Percentiles rank a stretch among this genome's conserved stretches.
Conservation (phyloP, 179 eudicot species). For the Monotropa hypopitys region DNA sequence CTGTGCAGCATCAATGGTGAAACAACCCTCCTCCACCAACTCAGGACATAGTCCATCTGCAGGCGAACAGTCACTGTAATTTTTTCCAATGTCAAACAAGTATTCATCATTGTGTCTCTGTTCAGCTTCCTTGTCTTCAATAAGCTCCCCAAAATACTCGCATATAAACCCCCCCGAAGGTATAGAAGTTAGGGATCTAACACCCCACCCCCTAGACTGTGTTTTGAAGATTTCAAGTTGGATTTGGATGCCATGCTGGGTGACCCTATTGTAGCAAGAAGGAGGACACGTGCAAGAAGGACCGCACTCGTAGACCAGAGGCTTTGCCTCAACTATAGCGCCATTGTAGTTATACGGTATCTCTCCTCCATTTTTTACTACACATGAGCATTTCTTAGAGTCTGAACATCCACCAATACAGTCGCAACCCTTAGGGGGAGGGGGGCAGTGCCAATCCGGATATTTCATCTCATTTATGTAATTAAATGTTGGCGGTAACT, state of each 20-base stretch:
- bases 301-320: constrained; percentile 80
- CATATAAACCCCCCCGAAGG: constrained; percentile 83
- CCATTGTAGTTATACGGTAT: constrained; percentile 64
- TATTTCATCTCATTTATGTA: constrained; percentile 50
- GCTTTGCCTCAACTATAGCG: constrained; percentile 56
- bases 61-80: constrained; percentile 34
- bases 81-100: constrained; percentile 75
- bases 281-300: constrained; percentile 71
- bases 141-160: constrained; percentile 82
- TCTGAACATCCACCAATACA: constrained; percentile 50
- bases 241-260: constrained; percentile 54
- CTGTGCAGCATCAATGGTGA: constrained; percentile 61
- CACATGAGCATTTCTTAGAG: constrained; percentile 52
- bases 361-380: constrained; percentile 57
- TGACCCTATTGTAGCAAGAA: constrained; percentile 66
- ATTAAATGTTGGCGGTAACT: constrained; percentile 46
- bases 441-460: constrained; percentile 41
- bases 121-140: constrained; percentile 73
- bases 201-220: constrained; percentile 74
- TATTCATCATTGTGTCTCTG: constrained; percentile 63
- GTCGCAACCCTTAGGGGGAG: constrained; percentile 48
- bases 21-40: constrained; percentile 39
- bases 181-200: constrained; percentile 49
- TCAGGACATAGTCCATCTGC: constrained; percentile 22
- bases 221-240: constrained; percentile 86